A percentile compares a stretch with the other conserved stretches of the same genome.
phyloP scores from a whole-genome alignment of 352 stramenopile species.

The Phytophthora gonapodyides region DNA sequence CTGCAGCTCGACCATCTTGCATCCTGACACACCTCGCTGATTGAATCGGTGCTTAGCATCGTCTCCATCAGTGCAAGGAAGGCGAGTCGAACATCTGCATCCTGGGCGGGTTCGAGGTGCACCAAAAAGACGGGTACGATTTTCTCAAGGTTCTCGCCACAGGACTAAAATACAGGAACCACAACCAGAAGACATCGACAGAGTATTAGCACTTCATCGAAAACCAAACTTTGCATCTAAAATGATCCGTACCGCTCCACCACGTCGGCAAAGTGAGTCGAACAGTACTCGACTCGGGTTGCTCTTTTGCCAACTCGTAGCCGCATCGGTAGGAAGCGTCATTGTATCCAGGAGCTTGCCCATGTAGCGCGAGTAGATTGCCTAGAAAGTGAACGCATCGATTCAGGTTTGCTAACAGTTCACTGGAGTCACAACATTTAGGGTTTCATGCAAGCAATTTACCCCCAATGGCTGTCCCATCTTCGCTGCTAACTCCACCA shows the following conservation, averaged over 20 bases:
- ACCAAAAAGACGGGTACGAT: slow-evolving; percentile 68
- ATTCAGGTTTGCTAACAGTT: background rate
- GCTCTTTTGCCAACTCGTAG: slow-evolving; percentile 62
- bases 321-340: slow-evolving; percentile 42
- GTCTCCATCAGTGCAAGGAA: slow-evolving; percentile 88
- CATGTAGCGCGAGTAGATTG: slow-evolving; percentile 61
- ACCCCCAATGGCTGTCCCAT: slow-evolving; percentile 52
- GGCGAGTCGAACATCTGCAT: slow-evolving; percentile 75
- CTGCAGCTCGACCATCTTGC: background rate
- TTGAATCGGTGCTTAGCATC: slow-evolving; percentile 64
- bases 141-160: slow-evolving; percentile 55
- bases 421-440: background rate
- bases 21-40: slow-evolving; percentile 48
- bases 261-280: slow-evolving; percentile 74
- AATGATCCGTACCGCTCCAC: slow-evolving; percentile 49
- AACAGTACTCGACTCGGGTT: slow-evolving; percentile 68
- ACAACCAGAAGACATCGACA: background rate
- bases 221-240: background rate
- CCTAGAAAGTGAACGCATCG: slow-evolving; percentile 27
- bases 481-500: slow-evolving; percentile 40
- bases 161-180: slow-evolving; percentile 45
- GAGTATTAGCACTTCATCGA: background rate
- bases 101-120: slow-evolving; percentile 66
- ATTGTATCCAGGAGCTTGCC: slow-evolving; percentile 61
- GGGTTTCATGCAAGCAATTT: slow-evolving; percentile 4